These are phyloP conservation scores for Penicillium sclerotiorum DNA, from an alignment of 2,329 filamentous ascomycete genomes.

Conservation along the genomic window DNA sequence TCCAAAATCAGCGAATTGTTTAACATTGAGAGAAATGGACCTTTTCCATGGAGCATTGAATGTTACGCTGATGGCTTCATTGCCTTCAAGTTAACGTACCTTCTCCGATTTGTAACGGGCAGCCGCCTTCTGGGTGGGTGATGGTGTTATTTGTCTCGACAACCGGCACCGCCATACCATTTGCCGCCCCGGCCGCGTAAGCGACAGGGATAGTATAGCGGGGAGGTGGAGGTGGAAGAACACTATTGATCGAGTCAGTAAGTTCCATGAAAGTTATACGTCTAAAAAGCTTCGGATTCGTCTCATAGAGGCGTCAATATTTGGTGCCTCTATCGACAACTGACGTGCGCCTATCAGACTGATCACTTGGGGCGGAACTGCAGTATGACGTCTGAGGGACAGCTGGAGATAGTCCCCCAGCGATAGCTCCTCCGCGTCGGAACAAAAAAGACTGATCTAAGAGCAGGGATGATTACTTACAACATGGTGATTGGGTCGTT, in stretches of 20 bases:
- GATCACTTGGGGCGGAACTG: slow-evolving; percentile 1
- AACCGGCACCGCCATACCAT: slow-evolving; percentile 70
- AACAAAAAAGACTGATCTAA: not conserved
- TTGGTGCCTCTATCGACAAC: not conserved
- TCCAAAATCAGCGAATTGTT: slow-evolving; percentile 25
- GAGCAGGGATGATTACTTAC: slow-evolving; percentile 3
- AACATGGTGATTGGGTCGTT: slow-evolving; percentile 6
- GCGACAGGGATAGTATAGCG: slow-evolving; percentile 76
- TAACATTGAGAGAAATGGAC: not conserved
- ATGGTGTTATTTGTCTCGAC: slow-evolving; percentile 95
- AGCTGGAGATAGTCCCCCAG: not conserved
- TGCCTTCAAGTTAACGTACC: slow-evolving; percentile 53
- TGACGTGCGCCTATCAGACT: slow-evolving; percentile 2
- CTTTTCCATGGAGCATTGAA: not conserved
- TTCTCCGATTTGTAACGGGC: slow-evolving; percentile 91
- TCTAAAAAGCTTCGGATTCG: not conserved
- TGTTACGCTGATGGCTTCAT: not conserved
- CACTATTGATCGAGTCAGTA: slow-evolving; percentile 55
- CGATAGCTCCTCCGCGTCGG: not conserved
- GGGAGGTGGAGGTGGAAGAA: slow-evolving; percentile 79
- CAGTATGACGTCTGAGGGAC: slow-evolving; percentile 5
- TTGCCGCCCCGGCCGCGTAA: slow-evolving; percentile 71
- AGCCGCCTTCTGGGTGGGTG: slow-evolving; percentile 77
- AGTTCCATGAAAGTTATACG: not conserved
- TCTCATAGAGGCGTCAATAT: not conserved